Base-by-base conservation (phyloP, 106 monocot genomes). In the Dendrobium officinale region DNA sequence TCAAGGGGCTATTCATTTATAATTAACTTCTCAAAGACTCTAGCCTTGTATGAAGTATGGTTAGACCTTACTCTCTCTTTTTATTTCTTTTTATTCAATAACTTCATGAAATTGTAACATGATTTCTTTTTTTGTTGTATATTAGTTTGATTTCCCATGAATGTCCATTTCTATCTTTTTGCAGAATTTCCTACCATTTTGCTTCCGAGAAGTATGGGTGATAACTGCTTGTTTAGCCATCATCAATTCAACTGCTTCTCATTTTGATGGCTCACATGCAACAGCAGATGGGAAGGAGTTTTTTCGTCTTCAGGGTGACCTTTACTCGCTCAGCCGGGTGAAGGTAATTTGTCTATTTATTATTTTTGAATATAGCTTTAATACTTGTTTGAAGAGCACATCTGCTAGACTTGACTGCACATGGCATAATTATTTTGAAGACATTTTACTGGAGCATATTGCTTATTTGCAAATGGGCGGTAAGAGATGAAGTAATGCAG, bases 181-280 rank as follows among this genome's bases (percentile, higher is more conserved):
- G 9, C 83, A 99, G 99, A 95, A 87, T 77, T 67, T n/a, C 3
- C 86, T 99, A n/a, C 95, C 99, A 47, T 99, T 99, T 88, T 95
- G 93, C 75, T 90, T 99, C 61, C 85, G 93, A 37, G 99, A 99
- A 93, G 95, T 95, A 27, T 99, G 99, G 99, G 87, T 94, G 42
- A 85, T 93, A 85, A 95, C 84, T 77, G 99, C 91, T 80, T 95
- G 93, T 81, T 77, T 91, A 79, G 91, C 87, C 83, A 79, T 99
- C 70, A 91, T 99, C 40, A 83, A 88, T 33, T 89, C 89, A 82
- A 95, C 87, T 22, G 81, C 79, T 64, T 93, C 87, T 7, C 82
- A 82, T 42, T 83, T 90, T 78, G 85, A 86, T 84, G 80, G 81
- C 75, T 87, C 78, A 78, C 15, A 78, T 51, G 77, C 89, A 80